Conservation (phyloP, 768 basidiomycete species). For the Leccinum pellstonianum region DNA sequence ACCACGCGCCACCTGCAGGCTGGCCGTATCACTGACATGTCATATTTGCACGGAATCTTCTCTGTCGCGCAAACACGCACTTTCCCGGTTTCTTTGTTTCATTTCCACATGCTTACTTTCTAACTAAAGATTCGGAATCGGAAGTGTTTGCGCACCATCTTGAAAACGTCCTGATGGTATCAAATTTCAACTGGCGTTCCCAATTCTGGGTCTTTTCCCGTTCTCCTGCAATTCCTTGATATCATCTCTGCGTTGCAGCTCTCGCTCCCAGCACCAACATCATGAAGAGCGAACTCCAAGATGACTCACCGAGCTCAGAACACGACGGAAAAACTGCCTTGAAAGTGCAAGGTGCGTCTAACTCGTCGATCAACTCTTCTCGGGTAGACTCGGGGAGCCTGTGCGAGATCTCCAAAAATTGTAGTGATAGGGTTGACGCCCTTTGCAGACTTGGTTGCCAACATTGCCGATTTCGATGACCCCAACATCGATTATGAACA, state of each 20-base stretch:
- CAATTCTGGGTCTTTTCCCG: background rate
- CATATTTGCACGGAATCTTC: too few species aligned
- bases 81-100: background rate
- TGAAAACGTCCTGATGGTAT: background rate
- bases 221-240: background rate
- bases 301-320: constrained; percentile 1
- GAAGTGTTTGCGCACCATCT: background rate
- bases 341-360: constrained; percentile 5
- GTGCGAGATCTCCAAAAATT: background rate
- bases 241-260: background rate
- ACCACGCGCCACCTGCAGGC: background rate
- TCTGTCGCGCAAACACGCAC: background rate
- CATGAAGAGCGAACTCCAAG: constrained; percentile 15
- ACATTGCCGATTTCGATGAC: constrained; percentile 32
- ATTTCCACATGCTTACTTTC: background rate
- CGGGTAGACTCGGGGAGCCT: background rate
- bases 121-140: background rate
- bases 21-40: background rate
- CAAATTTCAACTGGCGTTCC: background rate
- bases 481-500: constrained; percentile 35
- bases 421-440: background rate
- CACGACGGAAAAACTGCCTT: constrained; percentile 14
- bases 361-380: too few species aligned
- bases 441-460: background rate
- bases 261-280: background rate